Evolutionary conservation across 2,329 filamentous ascomycete genomes (phyloP).

Genomic region (Fusarium duplospermum): DNA sequence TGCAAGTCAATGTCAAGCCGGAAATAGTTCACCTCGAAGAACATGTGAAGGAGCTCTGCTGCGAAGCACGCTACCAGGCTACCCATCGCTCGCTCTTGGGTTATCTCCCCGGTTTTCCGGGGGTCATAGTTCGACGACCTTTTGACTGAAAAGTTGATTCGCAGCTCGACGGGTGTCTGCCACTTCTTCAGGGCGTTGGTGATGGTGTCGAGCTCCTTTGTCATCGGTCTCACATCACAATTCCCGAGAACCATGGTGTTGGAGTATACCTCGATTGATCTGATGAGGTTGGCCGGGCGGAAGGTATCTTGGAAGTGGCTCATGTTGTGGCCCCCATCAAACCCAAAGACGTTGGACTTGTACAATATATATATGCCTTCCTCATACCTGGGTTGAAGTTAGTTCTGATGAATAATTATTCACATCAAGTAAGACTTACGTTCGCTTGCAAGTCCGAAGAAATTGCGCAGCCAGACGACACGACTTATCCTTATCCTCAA

Average conservation of each 20-base stretch:
- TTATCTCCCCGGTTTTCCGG: no score
- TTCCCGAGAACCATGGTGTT: background rate
- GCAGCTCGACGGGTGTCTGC: background rate
- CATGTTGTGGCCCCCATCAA: background rate
- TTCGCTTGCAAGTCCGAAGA: slow-evolving; percentile 15
- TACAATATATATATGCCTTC: slow-evolving; percentile 16
- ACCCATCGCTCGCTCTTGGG: background rate
- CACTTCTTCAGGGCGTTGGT: background rate
- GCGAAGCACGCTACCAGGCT: background rate
- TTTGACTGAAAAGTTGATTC: background rate
- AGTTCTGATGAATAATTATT: background rate
- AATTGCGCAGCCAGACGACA: background rate
- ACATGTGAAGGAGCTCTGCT: background rate
- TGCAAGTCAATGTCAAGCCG: background rate
- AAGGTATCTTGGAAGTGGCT: background rate
- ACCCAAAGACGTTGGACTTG: slow-evolving; percentile 9
- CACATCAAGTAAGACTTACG: background rate
- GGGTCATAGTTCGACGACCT: background rate
- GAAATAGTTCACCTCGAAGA: background rate
- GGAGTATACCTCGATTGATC: background rate
- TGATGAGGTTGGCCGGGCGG: background rate
- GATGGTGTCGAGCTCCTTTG: background rate
- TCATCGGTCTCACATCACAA: background rate
- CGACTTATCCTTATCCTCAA: slow-evolving; percentile 2
- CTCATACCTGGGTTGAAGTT: background rate